Evolutionary conservation across 2,329 filamentous ascomycete species (phyloP), one percentile per base, ranked within the genome.

Genomic region (Lithohypha guttulata): DNA sequence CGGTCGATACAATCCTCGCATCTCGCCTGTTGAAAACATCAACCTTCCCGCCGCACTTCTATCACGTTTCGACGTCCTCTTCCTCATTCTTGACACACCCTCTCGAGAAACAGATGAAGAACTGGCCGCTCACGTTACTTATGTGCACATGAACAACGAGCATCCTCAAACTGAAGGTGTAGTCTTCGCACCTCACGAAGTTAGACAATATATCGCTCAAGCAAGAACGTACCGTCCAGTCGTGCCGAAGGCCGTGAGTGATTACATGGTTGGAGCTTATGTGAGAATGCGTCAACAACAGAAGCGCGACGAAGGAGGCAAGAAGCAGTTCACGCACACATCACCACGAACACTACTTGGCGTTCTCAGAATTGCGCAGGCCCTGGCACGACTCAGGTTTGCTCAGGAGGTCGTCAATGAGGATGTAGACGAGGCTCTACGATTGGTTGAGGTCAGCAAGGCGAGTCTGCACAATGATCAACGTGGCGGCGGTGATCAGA

Each of bases 11-110:
- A 98, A 98, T 65, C 91, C 91, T 41, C 84, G 86, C 47, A 82
- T 98, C 53, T 95, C 89, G 1, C 91, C 91, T 0, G 87, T 98
- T 18, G 91, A 98, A 62, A 98, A 98, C 63, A 98, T 98, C 65
- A 98, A 98, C 62, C 78, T 98, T 27, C 91, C 91, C n/a, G 91
- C 91, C 13, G 91, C 91, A 14, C 76, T 98, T 14, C 75, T 98
- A 39, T 95, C 89, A 43, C 84, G 91, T 75, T 98, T 98, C 63
- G 91, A 98, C 60, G 74, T 98, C 51, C 75, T 98, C 51, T 98
- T 96, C 71, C 71, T 98, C 32, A 87, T 98, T 53, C 81, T 98
- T 43, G 91, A 98, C 66, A 94, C 85, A 25, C 89, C 91, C 2
- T 80, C 79, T 13, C 81, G 86, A 47, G 91, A 98, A 51, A 73